Base-by-base conservation (phyloP, 2,329 filamentous ascomycete genomes). In the Ophiostoma tasmaniense region DNA sequence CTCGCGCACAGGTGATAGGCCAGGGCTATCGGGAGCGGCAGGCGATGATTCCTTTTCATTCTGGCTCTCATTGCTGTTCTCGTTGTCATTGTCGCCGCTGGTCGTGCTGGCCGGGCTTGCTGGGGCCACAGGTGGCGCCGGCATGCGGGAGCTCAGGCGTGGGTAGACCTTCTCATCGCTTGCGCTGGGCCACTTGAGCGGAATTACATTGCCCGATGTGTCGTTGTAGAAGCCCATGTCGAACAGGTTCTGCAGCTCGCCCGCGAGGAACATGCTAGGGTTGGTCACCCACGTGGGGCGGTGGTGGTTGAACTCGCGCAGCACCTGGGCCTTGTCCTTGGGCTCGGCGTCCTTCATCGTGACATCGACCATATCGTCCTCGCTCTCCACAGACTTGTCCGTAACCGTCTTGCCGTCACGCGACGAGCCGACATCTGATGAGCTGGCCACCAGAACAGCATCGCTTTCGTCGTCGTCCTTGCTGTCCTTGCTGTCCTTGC, bases 311-410 rank as follows among this genome's bases (percentile, higher is more conserved):
- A 86, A 87, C 7, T 76, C 76, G 73, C 79, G 81, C 69, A 84
- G 76, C 61, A 79, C 68, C 67, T 70, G 71, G 8, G 77, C n/a
- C 22, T 71, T 68, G 42, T 72, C 28, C n/a, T 71, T 68, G 45
- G 72, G 75, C 20, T 75, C 76, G 2, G 81, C 80, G 73, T 92
- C 89, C 67, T 87, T 88, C 89, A 97, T 93, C 0, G 90, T 91
- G 20, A 99, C 89, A 75, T 97, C 91, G 6, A 98, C 91, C 75
- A 97, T 87, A 71, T 92, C 92, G 71, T 97, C 93, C 77, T 97
- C 94, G 11, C 92, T 91, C 76, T 93, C 89, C 1, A 96, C 85
- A 2, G 93, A 97, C 35, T 87, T 85, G 62, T 92, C 89, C 64
- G 64, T 65, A 70, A 89, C 86, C 64, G 97, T 84, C 75, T 90